phyloP scores from a whole-genome alignment of 768 basidiomycete species.

The Antrodiella citrinella region DNA sequence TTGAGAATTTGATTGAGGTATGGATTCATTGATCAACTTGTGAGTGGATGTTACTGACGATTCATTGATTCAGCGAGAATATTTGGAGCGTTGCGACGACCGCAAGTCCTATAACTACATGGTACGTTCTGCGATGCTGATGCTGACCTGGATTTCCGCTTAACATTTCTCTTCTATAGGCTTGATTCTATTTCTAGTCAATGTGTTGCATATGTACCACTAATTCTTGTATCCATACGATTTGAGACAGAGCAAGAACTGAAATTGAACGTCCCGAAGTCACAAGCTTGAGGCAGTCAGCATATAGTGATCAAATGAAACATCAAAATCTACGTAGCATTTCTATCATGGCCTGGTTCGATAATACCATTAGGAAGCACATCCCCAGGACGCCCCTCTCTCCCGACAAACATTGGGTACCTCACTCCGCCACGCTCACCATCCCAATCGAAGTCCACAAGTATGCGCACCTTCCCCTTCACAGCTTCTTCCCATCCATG shows the following conservation, averaged over 20 bases:
- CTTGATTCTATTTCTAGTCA: not conserved
- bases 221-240: not conserved
- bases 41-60: not conserved
- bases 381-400: too few species aligned
- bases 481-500: not conserved
- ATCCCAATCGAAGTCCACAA: constrained; percentile 4
- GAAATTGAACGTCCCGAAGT: too few species aligned
- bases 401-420: too few species aligned
- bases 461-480: too few species aligned
- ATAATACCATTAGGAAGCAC: too few species aligned
- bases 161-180: not conserved
- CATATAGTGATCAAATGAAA: too few species aligned
- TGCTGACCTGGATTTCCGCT: not conserved
- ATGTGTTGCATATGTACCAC: not conserved
- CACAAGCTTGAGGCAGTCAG: too few species aligned
- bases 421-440: too few species aligned
- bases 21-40: too few species aligned
- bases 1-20: constrained; percentile 92
- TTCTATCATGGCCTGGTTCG: too few species aligned
- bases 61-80: constrained; percentile 88
- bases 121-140: constrained; percentile 19
- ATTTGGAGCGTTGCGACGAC: constrained; percentile 83
- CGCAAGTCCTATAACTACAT: constrained; percentile 85
- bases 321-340: too few species aligned
- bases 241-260: not conserved